These are phyloP conservation scores for Nicotiana tabacum DNA, from an alignment of 257 asterid genomes.

Conservation along the genomic window DNA sequence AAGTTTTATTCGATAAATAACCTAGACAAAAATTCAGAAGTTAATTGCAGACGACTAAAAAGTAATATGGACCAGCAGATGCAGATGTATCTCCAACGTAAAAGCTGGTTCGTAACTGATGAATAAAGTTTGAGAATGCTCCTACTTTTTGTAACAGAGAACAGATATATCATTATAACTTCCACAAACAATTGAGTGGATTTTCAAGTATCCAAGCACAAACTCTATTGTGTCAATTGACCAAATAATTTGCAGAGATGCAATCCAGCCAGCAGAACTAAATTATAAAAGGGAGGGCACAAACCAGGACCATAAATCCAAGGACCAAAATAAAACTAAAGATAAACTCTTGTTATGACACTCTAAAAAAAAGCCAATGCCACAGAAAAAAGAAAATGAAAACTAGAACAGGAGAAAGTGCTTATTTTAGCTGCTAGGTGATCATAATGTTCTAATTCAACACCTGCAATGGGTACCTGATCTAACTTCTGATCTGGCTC, in stretches of 20 bases:
- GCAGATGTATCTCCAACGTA: background rate
- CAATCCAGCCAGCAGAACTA: background rate
- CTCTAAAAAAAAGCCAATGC: background rate
- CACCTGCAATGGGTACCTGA: constrained; percentile 46
- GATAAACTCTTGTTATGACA: constrained; percentile 6
- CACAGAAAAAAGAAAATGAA: background rate
- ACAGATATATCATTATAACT: background rate
- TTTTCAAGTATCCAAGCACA: constrained; percentile 5
- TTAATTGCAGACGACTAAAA: background rate
- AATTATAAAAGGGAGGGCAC: constrained; percentile 1
- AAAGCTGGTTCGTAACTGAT: background rate
- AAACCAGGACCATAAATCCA: constrained; percentile 6
- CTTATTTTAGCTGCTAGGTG: background rate
- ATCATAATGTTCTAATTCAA: constrained; percentile 1
- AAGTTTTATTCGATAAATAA: constrained; percentile 82
- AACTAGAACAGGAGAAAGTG: background rate
- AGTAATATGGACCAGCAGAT: background rate
- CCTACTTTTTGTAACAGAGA: background rate
- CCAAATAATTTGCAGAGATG: background rate
- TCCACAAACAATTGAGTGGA: background rate
- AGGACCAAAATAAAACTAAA: background rate
- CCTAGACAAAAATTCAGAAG: constrained; percentile 33
- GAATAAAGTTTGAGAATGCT: background rate
- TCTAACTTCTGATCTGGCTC: constrained; percentile 87
- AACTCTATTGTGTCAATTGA: background rate